Evolutionary conservation across 805 yeast species (phyloP).

Genomic region (Candida cerambycidarum): DNA sequence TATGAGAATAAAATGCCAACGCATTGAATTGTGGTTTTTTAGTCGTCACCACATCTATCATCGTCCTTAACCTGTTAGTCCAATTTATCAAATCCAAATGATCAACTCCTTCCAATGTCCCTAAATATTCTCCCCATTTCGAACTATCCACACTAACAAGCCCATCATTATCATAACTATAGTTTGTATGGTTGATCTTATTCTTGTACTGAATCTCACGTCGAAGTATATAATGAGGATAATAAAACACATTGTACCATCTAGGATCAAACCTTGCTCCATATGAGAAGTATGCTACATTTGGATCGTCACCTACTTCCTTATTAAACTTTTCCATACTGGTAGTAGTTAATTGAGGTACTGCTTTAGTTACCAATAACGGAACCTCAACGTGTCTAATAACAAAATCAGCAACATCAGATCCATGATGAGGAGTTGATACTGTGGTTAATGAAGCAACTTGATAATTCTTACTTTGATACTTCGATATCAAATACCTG

Average conservation of each 20-base stretch:
- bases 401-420: constrained; percentile 75
- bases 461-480: constrained; percentile 45
- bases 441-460: constrained; percentile 80
- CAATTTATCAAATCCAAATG: constrained; percentile 87
- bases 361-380: constrained; percentile 29
- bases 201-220: constrained; percentile 3
- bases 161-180: constrained; percentile 62
- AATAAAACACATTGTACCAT: constrained; percentile 59
- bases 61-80: constrained; percentile 54
- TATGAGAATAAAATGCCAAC: constrained; percentile 64
- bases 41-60: constrained; percentile 23
- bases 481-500: constrained; percentile 64
- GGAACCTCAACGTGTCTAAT: constrained; percentile 30
- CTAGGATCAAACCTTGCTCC: constrained; percentile 73
- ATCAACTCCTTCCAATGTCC: constrained; percentile 75
- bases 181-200: constrained; percentile 4
- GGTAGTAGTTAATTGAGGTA: constrained; percentile 66
- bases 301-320: constrained; percentile 51
- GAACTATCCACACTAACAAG: constrained; percentile 76
- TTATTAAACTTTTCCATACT: constrained; percentile 56
- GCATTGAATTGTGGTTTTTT: constrained; percentile 55
- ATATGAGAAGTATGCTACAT: constrained; percentile 74
- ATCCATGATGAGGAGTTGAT: constrained; percentile 87
- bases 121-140: constrained; percentile 81
- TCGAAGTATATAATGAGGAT: constrained; percentile 65